These are phyloP conservation scores for Cicer chorassanicum DNA, from an alignment of 306 rosid genomes.

Conservation along the genomic window DNA sequence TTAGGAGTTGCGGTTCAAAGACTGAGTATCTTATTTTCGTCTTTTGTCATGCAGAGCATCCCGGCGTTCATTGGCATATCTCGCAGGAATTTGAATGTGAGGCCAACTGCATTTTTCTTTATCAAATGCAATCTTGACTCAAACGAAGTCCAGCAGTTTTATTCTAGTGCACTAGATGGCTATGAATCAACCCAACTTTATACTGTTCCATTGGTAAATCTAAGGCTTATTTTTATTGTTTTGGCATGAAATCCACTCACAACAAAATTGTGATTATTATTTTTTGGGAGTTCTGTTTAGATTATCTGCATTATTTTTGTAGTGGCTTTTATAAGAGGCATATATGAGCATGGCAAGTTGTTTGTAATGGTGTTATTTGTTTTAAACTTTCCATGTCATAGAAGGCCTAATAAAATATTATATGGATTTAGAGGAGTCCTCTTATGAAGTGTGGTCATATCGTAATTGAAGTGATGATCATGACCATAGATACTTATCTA, in stretches of 20 bases:
- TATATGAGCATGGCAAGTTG: not conserved
- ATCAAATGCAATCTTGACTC: conserved; percentile 80
- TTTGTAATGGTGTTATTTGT: not conserved
- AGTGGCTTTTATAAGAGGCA: conserved; percentile 1
- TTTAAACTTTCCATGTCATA: not conserved
- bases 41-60: conserved; percentile 55
- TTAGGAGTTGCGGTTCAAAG: conserved; percentile 20
- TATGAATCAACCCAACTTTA: conserved; percentile 89
- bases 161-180: conserved; percentile 82
- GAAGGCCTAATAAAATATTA: conserved; percentile 9
- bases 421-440: conserved; percentile 13
- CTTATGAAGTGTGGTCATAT: conserved; percentile 1
- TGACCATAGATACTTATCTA: not conserved
- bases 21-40: conserved; percentile 40
- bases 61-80: conserved; percentile 81
- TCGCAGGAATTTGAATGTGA: conserved; percentile 75
- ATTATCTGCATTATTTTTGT: conserved; percentile 25
- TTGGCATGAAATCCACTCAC: conserved; percentile 36
- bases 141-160: conserved; percentile 67
- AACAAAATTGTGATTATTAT: conserved; percentile 17
- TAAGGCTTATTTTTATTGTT: conserved; percentile 15
- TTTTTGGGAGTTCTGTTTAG: conserved; percentile 1
- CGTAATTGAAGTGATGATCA: conserved; percentile 20
- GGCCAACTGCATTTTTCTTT: conserved; percentile 84
- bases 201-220: conserved; percentile 75